Conservation (phyloP, 2,329 filamentous ascomycete genomes). For the Verticillium klebahnii region DNA sequence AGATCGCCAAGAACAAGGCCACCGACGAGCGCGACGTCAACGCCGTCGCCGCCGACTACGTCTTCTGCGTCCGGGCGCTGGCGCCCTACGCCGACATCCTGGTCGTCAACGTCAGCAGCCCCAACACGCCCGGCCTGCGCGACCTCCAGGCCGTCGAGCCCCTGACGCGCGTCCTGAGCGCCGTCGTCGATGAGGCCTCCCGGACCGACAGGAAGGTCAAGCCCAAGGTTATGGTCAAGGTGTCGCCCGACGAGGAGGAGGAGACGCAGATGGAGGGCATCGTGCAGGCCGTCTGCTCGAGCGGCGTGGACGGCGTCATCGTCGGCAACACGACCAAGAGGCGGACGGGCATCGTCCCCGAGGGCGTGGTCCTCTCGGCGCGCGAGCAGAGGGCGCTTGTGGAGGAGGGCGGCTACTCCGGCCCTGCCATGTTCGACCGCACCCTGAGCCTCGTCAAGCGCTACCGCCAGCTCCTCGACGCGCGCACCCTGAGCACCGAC, state of each 20-base stretch:
- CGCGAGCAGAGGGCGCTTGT: conserved; percentile 64
- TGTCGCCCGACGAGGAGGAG: conserved; percentile 90
- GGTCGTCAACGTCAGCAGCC: conserved; percentile 97
- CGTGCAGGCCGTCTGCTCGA: conserved; percentile 74
- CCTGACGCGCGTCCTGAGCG: conserved; percentile 71
- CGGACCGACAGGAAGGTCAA: conserved; percentile 64
- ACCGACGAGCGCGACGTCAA: conserved; percentile 82
- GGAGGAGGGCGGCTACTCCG: conserved; percentile 86
- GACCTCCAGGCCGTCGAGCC: conserved; percentile 82
- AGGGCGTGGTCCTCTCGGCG: conserved; percentile 57
- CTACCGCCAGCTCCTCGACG: conserved; percentile 68
- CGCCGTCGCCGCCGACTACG: conserved; percentile 76
- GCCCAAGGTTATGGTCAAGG: conserved; percentile 93
- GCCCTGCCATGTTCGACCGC: conserved; percentile 79
- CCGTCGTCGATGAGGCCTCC: conserved; percentile 76
- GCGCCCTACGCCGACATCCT: conserved; percentile 89
- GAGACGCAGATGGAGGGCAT: conserved; percentile 83
- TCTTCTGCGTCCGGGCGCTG: conserved; percentile 80
- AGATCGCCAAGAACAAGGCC: conserved; percentile 94
- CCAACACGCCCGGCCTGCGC: conserved; percentile 88
- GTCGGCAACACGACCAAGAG: conserved; percentile 96
- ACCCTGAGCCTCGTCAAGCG: conserved; percentile 74
- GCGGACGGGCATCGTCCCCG: conserved; percentile 65
- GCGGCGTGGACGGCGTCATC: conserved; percentile 90
- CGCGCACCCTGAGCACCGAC: conserved; percentile 30